These are phyloP conservation scores for Fusarium nisikadoi DNA, from an alignment of 2,329 filamentous ascomycete species.

Conservation along the genomic window DNA sequence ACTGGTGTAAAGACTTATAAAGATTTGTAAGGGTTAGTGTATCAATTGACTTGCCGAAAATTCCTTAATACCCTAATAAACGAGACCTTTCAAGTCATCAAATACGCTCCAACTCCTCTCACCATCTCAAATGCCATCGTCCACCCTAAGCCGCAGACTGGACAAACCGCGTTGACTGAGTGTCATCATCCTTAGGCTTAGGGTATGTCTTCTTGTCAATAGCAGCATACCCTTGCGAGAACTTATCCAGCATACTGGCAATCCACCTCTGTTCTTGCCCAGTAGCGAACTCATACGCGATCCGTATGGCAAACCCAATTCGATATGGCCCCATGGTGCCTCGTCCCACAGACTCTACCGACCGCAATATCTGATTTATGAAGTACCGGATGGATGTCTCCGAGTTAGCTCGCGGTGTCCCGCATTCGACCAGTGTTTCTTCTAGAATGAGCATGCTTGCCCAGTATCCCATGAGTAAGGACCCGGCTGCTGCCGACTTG, in stretches of 20 bases:
- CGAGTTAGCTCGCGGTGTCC: constrained; percentile 39
- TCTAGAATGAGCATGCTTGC: constrained; percentile 54
- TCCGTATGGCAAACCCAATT: constrained; percentile 50
- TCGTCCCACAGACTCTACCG: constrained; percentile 51
- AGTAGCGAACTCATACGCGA: constrained; percentile 54
- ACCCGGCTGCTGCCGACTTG: constrained; percentile 48
- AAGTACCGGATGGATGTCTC: constrained; percentile 43
- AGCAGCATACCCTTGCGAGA: constrained; percentile 49
- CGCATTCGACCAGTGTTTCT: constrained; percentile 50
- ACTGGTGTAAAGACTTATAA: not conserved
- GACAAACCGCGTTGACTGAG: not conserved
- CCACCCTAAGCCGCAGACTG: not conserved
- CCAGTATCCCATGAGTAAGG: constrained; percentile 52
- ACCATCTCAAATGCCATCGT: not conserved
- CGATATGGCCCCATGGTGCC: constrained; percentile 54
- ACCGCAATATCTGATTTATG: constrained; percentile 50
- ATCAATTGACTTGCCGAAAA: not conserved
- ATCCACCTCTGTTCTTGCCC: constrained; percentile 51
- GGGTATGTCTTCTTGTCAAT: constrained; percentile 46
- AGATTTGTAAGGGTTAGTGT: not conserved
- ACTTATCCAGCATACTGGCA: constrained; percentile 44
- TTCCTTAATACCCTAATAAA: not conserved
- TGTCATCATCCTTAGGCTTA: constrained; percentile 31
- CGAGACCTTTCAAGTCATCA: not conserved
- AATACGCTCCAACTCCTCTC: not conserved